Base-by-base conservation (phyloP, 1,284 basidiomycete genomes). In the Tylopilus sp. region DNA sequence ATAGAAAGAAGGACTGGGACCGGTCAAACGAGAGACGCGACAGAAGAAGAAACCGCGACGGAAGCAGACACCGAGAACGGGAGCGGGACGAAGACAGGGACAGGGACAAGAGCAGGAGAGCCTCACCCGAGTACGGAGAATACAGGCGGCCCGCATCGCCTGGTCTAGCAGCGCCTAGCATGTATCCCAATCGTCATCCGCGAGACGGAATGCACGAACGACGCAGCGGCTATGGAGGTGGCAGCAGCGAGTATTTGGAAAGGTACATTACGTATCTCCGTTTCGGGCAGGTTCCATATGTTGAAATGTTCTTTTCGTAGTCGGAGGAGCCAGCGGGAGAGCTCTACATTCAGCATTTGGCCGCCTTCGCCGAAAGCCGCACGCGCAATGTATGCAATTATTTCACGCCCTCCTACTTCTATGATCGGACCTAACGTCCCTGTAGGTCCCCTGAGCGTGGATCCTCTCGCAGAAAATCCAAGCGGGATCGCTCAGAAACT, bases 291-390 rank as follows among this genome's bases (percentile, higher is more conserved):
- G 21, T 28, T 33, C 1, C n/a, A 30, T 6, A 30, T 44, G 23
- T 41, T 59, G 33, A 57, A 0, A 10, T 13, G 13, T 10, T 18
- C 19, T 19, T 34, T 51, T 40, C 46, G 11, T 49, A 95, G 93
- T 59, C 91, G 93, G 21, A 76, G 90, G 44, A 65, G 75, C 49
- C 82, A 92, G 64, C 75, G 93, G 45, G 84, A 87, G 54, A 73
- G 64, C 3, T 82, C 72, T 11, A 76, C 76, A 6, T 65, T 88
- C 2, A 79, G 79, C 55, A 77, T 94, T 42, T 97, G 93, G 93
- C 93, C 93, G 0, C 69, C 81, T 2, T 95, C 92, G 4, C 93
- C 93, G 0, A 86, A 86, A 57, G 79, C 81, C 45, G 69, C 74
- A 44, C 75, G 81, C 25, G 67, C 72, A 48, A 56, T 78, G 86